Conservation (phyloP, 2,329 filamentous ascomycete species). For the Penicillium sp. region DNA sequence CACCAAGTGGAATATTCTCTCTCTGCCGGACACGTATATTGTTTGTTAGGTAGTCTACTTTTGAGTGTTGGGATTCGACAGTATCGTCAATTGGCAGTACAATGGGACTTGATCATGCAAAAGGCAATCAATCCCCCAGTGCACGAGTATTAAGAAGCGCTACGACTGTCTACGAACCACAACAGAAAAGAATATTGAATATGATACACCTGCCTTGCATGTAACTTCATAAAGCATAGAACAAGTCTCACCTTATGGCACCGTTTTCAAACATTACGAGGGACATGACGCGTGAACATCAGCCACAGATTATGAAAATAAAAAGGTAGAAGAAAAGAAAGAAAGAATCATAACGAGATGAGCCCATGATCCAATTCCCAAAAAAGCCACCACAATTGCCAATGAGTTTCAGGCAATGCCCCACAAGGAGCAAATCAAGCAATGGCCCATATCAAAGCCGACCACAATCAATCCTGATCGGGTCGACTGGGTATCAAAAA, state of each 20-base stretch:
- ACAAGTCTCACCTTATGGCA: constrained; percentile 11
- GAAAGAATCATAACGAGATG: too few relatives aligned
- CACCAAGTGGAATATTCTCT: too few relatives aligned
- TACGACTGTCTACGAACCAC: too few relatives aligned
- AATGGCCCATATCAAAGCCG: neutral
- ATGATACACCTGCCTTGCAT: constrained; percentile 11
- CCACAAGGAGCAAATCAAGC: neutral
- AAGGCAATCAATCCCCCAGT: too few relatives aligned
- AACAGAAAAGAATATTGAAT: constrained; percentile 1
- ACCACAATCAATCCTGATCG: neutral
- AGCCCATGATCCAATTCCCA: too few relatives aligned
- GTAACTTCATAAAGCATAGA: constrained; percentile 3
- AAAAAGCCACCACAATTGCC: too few relatives aligned
- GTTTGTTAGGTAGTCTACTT: too few relatives aligned
- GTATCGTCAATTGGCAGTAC: too few relatives aligned
- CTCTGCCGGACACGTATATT: too few relatives aligned
- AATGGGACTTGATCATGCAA: too few relatives aligned
- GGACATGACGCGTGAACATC: constrained; percentile 16
- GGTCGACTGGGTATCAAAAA: constrained; percentile 22
- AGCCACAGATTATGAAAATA: constrained; percentile 19
- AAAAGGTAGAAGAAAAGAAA: neutral
- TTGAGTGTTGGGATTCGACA: too few relatives aligned
- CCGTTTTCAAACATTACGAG: constrained; percentile 14
- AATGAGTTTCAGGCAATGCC: neutral
- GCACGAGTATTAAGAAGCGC: too few relatives aligned